These are phyloP conservation scores for Cicer pinnatifidum DNA, from an alignment of 306 rosid species.

Conservation along the genomic window DNA sequence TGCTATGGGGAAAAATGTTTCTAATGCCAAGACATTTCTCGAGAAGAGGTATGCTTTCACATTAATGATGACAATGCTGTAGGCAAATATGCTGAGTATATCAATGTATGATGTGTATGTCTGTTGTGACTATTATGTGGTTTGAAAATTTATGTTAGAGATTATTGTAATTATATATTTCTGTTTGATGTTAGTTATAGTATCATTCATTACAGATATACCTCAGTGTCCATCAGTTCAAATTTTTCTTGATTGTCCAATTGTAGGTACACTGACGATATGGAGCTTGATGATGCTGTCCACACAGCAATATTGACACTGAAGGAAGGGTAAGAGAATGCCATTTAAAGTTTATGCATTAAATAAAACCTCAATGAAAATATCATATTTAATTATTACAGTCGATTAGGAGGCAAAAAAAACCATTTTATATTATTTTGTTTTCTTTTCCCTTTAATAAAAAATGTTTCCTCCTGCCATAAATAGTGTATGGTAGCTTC, in stretches of 20 bases:
- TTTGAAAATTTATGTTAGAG: not conserved
- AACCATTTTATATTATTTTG: not conserved
- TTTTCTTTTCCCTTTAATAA: conserved; percentile 27
- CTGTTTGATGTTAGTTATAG: conserved; percentile 5
- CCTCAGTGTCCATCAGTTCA: conserved; percentile 1
- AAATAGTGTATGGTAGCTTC: conserved; percentile 12
- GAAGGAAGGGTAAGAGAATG: conserved; percentile 81
- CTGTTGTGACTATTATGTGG: not conserved
- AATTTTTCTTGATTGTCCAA: conserved; percentile 33
- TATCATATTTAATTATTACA: conserved; percentile 26
- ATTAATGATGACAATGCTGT: conserved; percentile 2
- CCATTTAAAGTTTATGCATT: conserved; percentile 34
- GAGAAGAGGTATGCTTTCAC: conserved; percentile 79
- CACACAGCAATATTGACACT: conserved; percentile 91
- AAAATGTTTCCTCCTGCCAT: conserved; percentile 3
- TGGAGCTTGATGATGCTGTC: conserved; percentile 96
- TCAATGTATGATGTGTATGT: not conserved
- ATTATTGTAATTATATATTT: not conserved
- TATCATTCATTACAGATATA: not conserved
- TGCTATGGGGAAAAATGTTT: conserved; percentile 98
- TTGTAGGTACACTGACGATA: conserved; percentile 86
- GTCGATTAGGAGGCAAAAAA: conserved; percentile 11
- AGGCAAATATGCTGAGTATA: conserved; percentile 19
- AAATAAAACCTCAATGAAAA: conserved; percentile 25
- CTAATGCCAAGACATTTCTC: conserved; percentile 95